These are phyloP conservation scores for Dovyalis caffra DNA, from an alignment of 345 rosid genomes.

Conservation along the genomic window DNA sequence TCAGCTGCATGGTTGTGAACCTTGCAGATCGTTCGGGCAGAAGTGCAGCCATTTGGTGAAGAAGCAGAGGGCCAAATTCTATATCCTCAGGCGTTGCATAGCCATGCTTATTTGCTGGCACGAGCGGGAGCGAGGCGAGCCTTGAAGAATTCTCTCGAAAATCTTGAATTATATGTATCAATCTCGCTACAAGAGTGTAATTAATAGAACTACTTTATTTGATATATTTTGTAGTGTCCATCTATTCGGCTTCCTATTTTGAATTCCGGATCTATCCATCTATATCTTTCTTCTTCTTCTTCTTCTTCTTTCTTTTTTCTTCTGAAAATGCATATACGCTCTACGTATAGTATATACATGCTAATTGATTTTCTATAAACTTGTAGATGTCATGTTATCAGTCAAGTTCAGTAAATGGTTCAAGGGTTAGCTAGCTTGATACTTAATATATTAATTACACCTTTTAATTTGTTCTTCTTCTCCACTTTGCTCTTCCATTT, in stretches of 20 bases:
- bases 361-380: too few relatives aligned
- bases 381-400: too few relatives aligned
- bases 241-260: too few relatives aligned
- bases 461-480: too few relatives aligned
- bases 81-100: conserved; percentile 78
- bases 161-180: not conserved
- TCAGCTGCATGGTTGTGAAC: conserved; percentile 35
- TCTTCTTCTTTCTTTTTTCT: too few relatives aligned
- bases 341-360: too few relatives aligned
- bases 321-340: not conserved
- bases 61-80: conserved; percentile 75
- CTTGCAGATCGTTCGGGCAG: conserved; percentile 56
- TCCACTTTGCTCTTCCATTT: not conserved
- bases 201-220: conserved; percentile 8
- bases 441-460: too few relatives aligned
- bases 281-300: not conserved
- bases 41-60: conserved; percentile 77
- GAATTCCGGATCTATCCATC: not conserved
- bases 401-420: not conserved
- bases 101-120: conserved; percentile 75
- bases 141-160: not conserved
- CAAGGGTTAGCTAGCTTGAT: not conserved
- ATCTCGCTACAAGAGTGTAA: conserved; percentile 5
- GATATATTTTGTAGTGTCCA: too few relatives aligned
- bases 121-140: conserved; percentile 33